Conservation (phyloP, 805 yeast species). For the Saccharomycopsis capsularis region DNA sequence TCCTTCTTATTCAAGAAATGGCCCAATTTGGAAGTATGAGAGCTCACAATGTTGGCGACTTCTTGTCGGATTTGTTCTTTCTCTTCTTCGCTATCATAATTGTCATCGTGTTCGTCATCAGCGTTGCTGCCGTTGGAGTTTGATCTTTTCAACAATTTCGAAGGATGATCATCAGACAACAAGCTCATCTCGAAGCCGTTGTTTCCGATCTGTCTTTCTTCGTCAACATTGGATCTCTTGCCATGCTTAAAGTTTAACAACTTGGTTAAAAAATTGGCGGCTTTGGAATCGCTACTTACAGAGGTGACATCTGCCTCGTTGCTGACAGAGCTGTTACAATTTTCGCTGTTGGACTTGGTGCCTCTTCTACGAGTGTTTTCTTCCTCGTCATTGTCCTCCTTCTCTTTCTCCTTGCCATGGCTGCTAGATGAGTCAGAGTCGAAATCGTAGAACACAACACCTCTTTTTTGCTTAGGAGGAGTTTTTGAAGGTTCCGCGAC, state of each 20-base stretch:
- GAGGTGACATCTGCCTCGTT: conserved; percentile 1
- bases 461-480: not conserved
- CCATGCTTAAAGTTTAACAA: not conserved
- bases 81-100: conserved; percentile 7
- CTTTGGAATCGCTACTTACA: not conserved
- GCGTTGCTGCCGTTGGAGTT: not conserved
- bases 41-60: not conserved
- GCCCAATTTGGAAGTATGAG: conserved; percentile 1
- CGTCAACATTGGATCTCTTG: conserved; percentile 3
- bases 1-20: not conserved
- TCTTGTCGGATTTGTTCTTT: conserved; percentile 8
- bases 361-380: not conserved
- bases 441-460: conserved; percentile 10
- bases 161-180: conserved; percentile 8
- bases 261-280: not conserved
- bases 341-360: not conserved
- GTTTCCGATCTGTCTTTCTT: conserved; percentile 6
- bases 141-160: not conserved
- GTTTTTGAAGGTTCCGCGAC: not conserved
- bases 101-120: conserved; percentile 3
- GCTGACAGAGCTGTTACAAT: not conserved
- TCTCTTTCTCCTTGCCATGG: not conserved
- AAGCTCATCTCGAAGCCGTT: conserved; percentile 6
- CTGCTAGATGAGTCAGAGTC: not conserved
- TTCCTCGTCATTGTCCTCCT: conserved; percentile 4